Base-by-base conservation (phyloP, 1,284 basidiomycete species). In the Tylopilus sp. region DNA sequence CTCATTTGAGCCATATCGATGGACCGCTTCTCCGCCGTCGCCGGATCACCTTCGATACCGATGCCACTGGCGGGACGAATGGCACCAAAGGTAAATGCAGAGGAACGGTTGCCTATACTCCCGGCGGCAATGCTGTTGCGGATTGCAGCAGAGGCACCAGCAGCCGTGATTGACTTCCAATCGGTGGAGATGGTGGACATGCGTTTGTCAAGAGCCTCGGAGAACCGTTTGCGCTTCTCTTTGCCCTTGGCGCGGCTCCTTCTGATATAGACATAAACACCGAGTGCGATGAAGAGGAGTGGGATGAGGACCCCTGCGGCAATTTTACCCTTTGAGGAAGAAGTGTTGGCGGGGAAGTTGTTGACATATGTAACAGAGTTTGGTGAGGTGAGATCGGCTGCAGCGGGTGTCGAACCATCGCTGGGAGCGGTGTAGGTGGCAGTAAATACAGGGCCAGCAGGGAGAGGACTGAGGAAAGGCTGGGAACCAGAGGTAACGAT, bases 251-350 rank as follows among this genome's bases (percentile, higher is more conserved):
- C 74, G 62, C 94, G 88, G 71, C 83, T 87, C 72, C 86, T 84
- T 72, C 82, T 85, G 79, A 93, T 73, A 76, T 89, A 94, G 0
- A 82, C 80, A 29, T 81, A 82, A 29, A 84, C 74, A 58, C 81
- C 81, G 38, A 91, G 67, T 51, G 78, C 79, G 57, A 83, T 82
- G 67, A 91, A 78, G 54, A 95, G 72, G 8, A 94, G 81, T 1
- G 93, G 91, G n/a, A 95, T 75, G 61, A 96, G 80, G 63, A 95
- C 85, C 15, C 91, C 95, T 1, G 91, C 95, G 3, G 94, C 95
- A 47, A 91, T 86, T 62, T 87, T 89, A 32, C 94, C 95, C 67
- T 84, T 87, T 32, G 86, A 76, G 2, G 77, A 70, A 8, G 82
- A 78, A 65, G 80, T 82, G 59, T 83, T 79, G 54, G 82, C 79